phyloP scores from a whole-genome alignment of 169 alveolate species.

The Plasmodium relictum region DNA sequence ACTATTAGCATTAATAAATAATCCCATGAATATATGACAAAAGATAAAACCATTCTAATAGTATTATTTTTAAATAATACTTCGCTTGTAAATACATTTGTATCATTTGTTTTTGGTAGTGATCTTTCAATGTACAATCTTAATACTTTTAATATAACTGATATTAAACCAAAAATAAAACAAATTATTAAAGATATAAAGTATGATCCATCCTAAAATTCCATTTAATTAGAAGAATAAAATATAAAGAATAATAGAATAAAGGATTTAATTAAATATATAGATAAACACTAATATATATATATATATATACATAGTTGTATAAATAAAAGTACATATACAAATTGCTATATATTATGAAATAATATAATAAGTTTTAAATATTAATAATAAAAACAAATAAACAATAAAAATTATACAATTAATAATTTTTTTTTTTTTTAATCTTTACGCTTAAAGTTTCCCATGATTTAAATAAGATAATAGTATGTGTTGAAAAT shows the following conservation, averaged over 20 bases:
- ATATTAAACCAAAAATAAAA: slow-evolving; percentile 37
- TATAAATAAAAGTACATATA: neutral
- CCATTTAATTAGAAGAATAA: neutral
- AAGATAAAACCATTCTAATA: slow-evolving; percentile 56
- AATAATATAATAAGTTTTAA: neutral
- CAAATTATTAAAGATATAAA: slow-evolving; percentile 34
- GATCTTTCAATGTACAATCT: slow-evolving; percentile 30
- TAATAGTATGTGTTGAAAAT: slow-evolving; percentile 52
- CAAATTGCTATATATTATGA: neutral
- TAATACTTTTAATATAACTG: slow-evolving; percentile 38
- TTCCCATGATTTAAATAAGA: slow-evolving; percentile 69
- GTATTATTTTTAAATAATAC: slow-evolving; percentile 42
- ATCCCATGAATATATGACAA: slow-evolving; percentile 79
- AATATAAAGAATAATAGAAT: neutral
- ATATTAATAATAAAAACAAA: neutral
- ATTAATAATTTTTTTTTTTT: neutral
- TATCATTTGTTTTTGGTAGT: slow-evolving; percentile 33
- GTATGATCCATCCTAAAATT: slow-evolving; percentile 25
- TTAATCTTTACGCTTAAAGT: slow-evolving; percentile 28
- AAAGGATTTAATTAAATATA: neutral
- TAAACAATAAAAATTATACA: neutral
- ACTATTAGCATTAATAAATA: slow-evolving; percentile 83
- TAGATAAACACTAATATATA: too few relatives aligned
- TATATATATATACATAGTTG: slow-evolving; percentile 4
- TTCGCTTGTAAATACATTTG: slow-evolving; percentile 26